A percentile compares a stretch with the other conserved stretches of the same genome.
These are phyloP conservation scores for Rhizoclosmatium globosum DNA, from an alignment of 192 early-diverging fungal genomes.

Conservation along the genomic window DNA sequence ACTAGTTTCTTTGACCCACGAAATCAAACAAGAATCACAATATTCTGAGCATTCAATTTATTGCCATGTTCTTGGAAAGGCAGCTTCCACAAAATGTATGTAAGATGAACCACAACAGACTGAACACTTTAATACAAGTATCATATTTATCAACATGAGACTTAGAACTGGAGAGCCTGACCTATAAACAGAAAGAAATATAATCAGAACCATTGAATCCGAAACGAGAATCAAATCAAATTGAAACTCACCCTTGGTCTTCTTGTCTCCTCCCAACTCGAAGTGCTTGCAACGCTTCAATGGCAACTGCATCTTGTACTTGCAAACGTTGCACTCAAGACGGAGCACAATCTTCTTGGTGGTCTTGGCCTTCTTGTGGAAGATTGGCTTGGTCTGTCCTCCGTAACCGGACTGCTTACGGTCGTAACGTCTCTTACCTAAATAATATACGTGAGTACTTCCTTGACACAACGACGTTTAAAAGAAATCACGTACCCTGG, in stretches of 20 bases:
- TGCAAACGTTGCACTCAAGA: conserved; percentile 98
- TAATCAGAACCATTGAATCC: not conserved
- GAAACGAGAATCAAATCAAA: conserved; percentile 1
- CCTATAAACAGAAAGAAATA: conserved; percentile 54
- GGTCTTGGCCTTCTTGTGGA: conserved; percentile 99
- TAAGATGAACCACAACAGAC: not conserved
- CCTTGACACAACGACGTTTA: not conserved
- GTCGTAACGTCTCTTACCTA: conserved; percentile 78
- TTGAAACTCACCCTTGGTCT: conserved; percentile 67
- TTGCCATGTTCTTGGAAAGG: not conserved
- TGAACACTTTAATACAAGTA: conserved; percentile 9
- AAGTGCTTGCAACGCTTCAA: conserved; percentile 99
- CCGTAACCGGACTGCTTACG: conserved; percentile 99
- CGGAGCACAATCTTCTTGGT: conserved; percentile 99
- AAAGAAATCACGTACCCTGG: conserved; percentile 78
- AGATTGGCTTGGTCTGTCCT: conserved; percentile 99
- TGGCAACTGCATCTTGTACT: conserved; percentile 97
- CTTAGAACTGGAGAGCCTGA: conserved; percentile 89
- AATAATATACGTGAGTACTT: not conserved
- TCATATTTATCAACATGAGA: not conserved
- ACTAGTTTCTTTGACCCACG: not conserved
- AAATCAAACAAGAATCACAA: not conserved
- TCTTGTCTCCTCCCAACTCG: conserved; percentile 99
- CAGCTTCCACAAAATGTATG: not conserved
- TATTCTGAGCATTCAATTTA: not conserved